Evolutionary conservation across 2,329 filamentous ascomycete species (phyloP).

Genomic region (Penicillium sp.): DNA sequence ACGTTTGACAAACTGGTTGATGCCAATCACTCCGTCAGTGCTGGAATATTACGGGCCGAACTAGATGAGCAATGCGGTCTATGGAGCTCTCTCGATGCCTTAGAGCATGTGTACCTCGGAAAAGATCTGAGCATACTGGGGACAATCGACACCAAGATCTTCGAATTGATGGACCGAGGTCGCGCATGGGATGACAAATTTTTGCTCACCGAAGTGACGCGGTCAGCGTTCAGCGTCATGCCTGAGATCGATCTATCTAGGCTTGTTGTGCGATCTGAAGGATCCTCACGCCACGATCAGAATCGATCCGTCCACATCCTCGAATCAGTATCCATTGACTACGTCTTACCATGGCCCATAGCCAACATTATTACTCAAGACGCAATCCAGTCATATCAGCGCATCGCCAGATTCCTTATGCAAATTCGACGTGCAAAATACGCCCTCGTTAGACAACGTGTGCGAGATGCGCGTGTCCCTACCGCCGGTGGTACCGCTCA

Average conservation of each 20-base stretch:
- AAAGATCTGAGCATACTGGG: constrained; percentile 69
- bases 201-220: constrained; percentile 73
- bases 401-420: constrained; percentile 72
- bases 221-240: constrained; percentile 64
- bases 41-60: constrained; percentile 62
- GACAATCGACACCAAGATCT: constrained; percentile 67
- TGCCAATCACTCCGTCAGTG: constrained; percentile 70
- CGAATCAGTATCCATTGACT: constrained; percentile 64
- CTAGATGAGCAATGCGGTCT: constrained; percentile 72
- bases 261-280: constrained; percentile 58
- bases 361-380: constrained; percentile 71
- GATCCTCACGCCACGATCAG: constrained; percentile 45
- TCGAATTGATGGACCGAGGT: constrained; percentile 68
- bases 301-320: constrained; percentile 64
- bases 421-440: constrained; percentile 73
- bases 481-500: constrained; percentile 33
- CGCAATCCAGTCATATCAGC: constrained; percentile 67
- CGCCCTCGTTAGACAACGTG: constrained; percentile 58
- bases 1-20: constrained; percentile 76
- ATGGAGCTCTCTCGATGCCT: constrained; percentile 61
- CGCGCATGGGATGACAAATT: constrained; percentile 77
- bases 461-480: constrained; percentile 28
- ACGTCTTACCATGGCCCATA: constrained; percentile 65
- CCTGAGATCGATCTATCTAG: constrained; percentile 59
- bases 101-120: constrained; percentile 75